Evolutionary conservation across 208 protist genomes (phyloP), one percentile per base, ranked within the genome.

Genomic region (Trypanosoma mega): DNA sequence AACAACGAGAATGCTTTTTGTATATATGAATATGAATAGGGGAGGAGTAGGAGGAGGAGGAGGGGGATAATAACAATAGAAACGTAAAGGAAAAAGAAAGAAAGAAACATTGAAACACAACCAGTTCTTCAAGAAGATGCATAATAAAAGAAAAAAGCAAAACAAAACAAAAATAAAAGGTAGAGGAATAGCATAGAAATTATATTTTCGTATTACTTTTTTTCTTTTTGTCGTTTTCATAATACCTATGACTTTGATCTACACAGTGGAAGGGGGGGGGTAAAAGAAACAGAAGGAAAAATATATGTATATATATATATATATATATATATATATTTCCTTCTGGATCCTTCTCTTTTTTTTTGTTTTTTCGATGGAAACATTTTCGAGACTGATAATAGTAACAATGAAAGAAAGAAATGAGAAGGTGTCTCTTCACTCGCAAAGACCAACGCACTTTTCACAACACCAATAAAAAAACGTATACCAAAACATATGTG

Each of bases 231-330:
- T 8, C 14, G 36, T 41, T 41, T n/a, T n/a, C 36, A n/a, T n/a
- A n/a, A 8, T 26, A 3, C 20, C 21, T 52, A 36, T 30, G 27
- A 6, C 18, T 54, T 54, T 20, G 9, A 41, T 21, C 9, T 39
- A 21, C 41, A 12, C 8, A 36, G 16, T 2, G 26, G 27, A 31
- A 20, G 24, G 36, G 30, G 49, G 20, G 29, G 30, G 31, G 31
- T 44, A 50, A 58, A 63, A 31, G 30, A 56, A 47, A 52, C 29
- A 65, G 27, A 65, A 24, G 33, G 5, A 14, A 26, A 46, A 16
- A 43, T 5, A 54, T 1, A 24, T 1, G 3, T 33, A 37, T 16
- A 29, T 20, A 21, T 1, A 46, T 3, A 24, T 16, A 46, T n/a
- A 31, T 3, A 18, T 18, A 34, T 46, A 60, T 8, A 60, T 37